A percentile compares a stretch with the other conserved stretches of the same genome.
phyloP scores from a whole-genome alignment of 164 flowering plant genomes.

The Vitis vinifera region ASM3070453v1 NC_081822.1:26760501-26761000 shows the following conservation, averaged over 20 bases:
- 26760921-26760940: too few species aligned
- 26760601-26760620: conserved; percentile 53
- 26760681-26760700: conserved; percentile 69
- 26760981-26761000: too few species aligned
- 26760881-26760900: too few species aligned
- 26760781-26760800: conserved; percentile 52
- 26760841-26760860: conserved; percentile 46
- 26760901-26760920: too few species aligned
- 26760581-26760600: conserved; percentile 86
- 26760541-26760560: conserved; percentile 72
- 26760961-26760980: too few species aligned
- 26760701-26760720: conserved; percentile 55
- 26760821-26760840: conserved; percentile 23
- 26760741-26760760: conserved; percentile 52
- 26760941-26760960: too few species aligned
- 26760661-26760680: conserved; percentile 48
- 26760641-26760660: conserved; percentile 40
- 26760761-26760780: conserved; percentile 50
- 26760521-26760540: conserved; percentile 77
- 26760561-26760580: conserved; percentile 87
- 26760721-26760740: conserved; percentile 67
- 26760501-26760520: conserved; percentile 87
- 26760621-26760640: conserved; percentile 63
- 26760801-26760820: conserved; percentile 43
- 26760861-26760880: conserved; percentile 43